phyloP scores from a whole-genome alignment of 2,329 filamentous ascomycete genomes.

The Ophiostoma montium region DNA sequence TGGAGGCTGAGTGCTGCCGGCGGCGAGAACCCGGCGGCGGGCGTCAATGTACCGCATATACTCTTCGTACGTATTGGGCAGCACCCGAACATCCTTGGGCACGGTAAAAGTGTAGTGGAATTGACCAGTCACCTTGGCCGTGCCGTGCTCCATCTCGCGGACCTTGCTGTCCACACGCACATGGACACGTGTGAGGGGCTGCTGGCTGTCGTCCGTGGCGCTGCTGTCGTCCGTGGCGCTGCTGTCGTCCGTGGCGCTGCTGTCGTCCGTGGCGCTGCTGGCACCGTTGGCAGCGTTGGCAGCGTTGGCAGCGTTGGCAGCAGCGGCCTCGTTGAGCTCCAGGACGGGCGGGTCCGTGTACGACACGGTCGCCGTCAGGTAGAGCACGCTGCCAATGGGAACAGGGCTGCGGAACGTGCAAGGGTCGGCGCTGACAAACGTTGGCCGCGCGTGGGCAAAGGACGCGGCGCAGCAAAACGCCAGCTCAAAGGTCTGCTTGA shows the following conservation, averaged over 20 bases:
- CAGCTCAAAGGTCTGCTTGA: slow-evolving; percentile 63
- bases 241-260: not conserved
- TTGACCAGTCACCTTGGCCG: slow-evolving; percentile 53
- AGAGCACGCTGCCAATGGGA: slow-evolving; percentile 59
- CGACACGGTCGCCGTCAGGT: slow-evolving; percentile 56
- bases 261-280: slow-evolving; percentile 8
- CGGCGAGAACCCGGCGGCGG: slow-evolving; percentile 23
- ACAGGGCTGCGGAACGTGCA: slow-evolving; percentile 64
- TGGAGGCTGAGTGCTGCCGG: slow-evolving; percentile 11
- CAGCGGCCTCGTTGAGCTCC: not conserved
- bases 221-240: slow-evolving; percentile 14
- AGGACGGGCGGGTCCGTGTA: slow-evolving; percentile 49
- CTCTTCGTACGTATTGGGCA: slow-evolving; percentile 27
- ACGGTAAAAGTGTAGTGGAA: slow-evolving; percentile 54
- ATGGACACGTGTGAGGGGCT: slow-evolving; percentile 40
- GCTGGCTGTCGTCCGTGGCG: slow-evolving; percentile 11
- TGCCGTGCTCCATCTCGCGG: slow-evolving; percentile 47
- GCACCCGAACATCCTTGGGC: slow-evolving; percentile 23
- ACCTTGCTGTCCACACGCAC: slow-evolving; percentile 60
- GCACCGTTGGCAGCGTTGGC: slow-evolving; percentile 11
- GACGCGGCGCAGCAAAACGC: slow-evolving; percentile 51
- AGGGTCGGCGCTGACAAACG: slow-evolving; percentile 38
- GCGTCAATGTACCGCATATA: slow-evolving; percentile 31
- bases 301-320: not conserved
- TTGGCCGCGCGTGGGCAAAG: slow-evolving; percentile 7